Base-by-base conservation (phyloP, 495 filamentous ascomycete genomes). In the Aspergillus funiculosus region DNA sequence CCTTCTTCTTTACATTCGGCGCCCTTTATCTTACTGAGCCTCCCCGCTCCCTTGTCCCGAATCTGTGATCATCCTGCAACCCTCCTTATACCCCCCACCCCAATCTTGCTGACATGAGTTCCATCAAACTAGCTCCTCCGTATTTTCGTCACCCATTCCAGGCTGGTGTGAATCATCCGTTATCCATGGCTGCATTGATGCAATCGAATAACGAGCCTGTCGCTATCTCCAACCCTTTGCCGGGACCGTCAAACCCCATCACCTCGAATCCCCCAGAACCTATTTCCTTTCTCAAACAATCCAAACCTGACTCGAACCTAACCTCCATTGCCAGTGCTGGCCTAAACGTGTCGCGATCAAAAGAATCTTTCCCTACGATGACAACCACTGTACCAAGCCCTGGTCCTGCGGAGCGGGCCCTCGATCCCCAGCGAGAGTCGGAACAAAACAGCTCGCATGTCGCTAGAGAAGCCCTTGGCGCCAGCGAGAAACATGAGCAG, bases 101-200 rank as follows among this genome's bases (percentile, higher is more conserved):
- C 20, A n/a, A n/a, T n/a, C n/a, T n/a, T n/a, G 72, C 77, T 58
- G 78, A 87, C 29, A 75, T 94, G 44, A 80, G 82, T 19, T 84
- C 80, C 11, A 14, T 44, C 25, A 70, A 82, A 17, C 61, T 92
- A 43, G 71, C 83, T 31, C 66, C 86, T 22, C 77, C 85, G 1
- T 73, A 91, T 50, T 53, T 60, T 60, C 66, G 54, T 58, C 62
- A 58, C 56, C 58, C 59, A 36, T 53, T 54, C 38, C 59, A 60
- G 58, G 54, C 58, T 57, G 62, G 62, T 59, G 60, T 49, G 40
- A 66, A 60, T 41, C 52, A 58, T 52, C 53, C 54, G 46, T 53
- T 56, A 62, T 68, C 64, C 60, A 73, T 73, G 70, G 70, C 70
- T 53, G 63, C 63, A 42, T 65, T 68, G 68, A 69, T 71, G 65